These are phyloP conservation scores for Aspergillus taichungensis DNA, from an alignment of 495 filamentous ascomycete genomes.

Conservation along the genomic window DNA sequence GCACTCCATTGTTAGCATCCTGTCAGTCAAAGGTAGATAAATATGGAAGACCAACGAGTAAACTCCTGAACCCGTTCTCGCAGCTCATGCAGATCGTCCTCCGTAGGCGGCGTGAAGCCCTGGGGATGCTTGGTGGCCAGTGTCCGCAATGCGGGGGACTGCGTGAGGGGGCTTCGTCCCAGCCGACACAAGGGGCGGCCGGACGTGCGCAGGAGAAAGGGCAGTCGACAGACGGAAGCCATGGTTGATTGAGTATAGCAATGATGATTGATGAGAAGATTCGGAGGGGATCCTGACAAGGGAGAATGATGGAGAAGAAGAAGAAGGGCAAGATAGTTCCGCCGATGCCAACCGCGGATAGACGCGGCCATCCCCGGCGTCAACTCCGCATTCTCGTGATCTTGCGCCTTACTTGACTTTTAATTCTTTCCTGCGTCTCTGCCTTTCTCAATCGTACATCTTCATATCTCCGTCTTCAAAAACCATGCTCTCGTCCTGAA, in stretches of 20 bases:
- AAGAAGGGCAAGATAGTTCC: not conserved
- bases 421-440: slow-evolving; percentile 9
- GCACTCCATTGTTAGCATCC: too few species aligned
- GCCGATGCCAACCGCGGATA: slow-evolving; percentile 23
- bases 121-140: slow-evolving; percentile 73
- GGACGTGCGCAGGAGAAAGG: slow-evolving; percentile 25
- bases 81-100: slow-evolving; percentile 71
- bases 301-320: not conserved
- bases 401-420: slow-evolving; percentile 6
- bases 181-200: slow-evolving; percentile 13
- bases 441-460: not conserved
- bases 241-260: slow-evolving; percentile 14
- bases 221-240: slow-evolving; percentile 19
- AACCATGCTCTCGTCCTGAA: not conserved
- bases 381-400: slow-evolving; percentile 32
- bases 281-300: not conserved
- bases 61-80: slow-evolving; percentile 91
- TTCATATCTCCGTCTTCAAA: slow-evolving; percentile 3
- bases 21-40: not conserved
- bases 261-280: not conserved
- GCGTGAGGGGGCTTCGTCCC: slow-evolving; percentile 20
- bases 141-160: slow-evolving; percentile 24
- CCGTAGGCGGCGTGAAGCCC: slow-evolving; percentile 67
- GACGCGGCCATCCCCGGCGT: slow-evolving; percentile 31
- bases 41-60: slow-evolving; percentile 39